Conservation (phyloP, 208 protist genomes). For the Porcisia deanei region DNA sequence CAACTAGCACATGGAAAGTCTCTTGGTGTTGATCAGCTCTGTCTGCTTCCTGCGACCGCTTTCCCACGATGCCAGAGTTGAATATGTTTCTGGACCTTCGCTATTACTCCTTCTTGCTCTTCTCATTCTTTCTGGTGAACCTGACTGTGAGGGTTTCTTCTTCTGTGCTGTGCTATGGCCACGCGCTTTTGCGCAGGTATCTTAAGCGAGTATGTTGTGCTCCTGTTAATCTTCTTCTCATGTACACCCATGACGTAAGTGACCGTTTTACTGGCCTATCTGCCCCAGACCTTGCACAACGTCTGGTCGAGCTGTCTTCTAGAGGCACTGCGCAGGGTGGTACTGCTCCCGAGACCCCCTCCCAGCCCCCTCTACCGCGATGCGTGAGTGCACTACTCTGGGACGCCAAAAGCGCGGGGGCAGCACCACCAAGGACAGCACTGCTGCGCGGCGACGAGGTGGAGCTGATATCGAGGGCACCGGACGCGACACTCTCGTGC, state of each 20-base stretch:
- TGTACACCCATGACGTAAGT: constrained; percentile 3
- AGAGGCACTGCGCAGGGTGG: background rate
- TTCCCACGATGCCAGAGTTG: too few relatives aligned
- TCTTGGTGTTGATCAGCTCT: too few relatives aligned
- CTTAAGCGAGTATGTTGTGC: too few relatives aligned
- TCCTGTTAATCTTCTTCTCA: background rate
- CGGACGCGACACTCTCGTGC: constrained; percentile 2
- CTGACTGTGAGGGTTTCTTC: background rate
- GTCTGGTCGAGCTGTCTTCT: constrained; percentile 4
- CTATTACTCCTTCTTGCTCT: too few relatives aligned
- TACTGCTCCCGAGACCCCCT: too few relatives aligned
- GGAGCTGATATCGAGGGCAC: background rate
- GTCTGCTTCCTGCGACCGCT: too few relatives aligned
- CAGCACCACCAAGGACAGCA: constrained; percentile 15
- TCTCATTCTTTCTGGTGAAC: too few relatives aligned
- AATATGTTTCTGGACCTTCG: too few relatives aligned
- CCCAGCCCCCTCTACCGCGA: background rate
- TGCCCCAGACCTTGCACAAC: constrained; percentile 9
- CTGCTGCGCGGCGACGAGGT: constrained; percentile 21
- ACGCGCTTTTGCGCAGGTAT: background rate
- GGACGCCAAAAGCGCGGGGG: constrained; percentile 12
- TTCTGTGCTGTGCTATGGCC: too few relatives aligned
- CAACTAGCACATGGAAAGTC: too few relatives aligned
- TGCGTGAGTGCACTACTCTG: constrained; percentile 10
- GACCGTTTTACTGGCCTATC: constrained; percentile 4